Percentiles rank a stretch among this genome's conserved stretches.
Conservation (phyloP, 108 stramenopile species). For the Aurantiochytrium sp. region DNA sequence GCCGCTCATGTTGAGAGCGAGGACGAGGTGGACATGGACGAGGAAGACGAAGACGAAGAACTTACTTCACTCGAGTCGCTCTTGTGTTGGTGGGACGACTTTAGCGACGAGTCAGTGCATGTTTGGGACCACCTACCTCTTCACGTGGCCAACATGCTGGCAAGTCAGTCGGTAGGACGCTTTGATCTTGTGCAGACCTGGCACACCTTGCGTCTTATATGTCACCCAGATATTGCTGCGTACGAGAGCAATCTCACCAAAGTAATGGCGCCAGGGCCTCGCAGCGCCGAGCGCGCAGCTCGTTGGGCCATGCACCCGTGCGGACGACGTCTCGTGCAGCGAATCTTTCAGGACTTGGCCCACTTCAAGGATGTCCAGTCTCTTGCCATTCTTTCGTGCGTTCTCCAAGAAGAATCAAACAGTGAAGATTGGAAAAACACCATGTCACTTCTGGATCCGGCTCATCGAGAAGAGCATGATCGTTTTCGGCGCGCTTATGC, state of each 20-base stretch:
- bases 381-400: neutral
- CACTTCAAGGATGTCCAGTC: neutral
- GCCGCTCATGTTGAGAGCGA: neutral
- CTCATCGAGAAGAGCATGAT: neutral
- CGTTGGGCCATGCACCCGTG: conserved; percentile 4
- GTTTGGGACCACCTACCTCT: neutral
- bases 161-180: neutral
- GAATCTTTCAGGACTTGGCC: neutral
- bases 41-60: neutral
- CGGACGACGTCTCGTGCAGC: neutral
- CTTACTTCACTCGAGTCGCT: neutral
- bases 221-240: neutral
- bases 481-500: neutral
- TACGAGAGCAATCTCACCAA: neutral
- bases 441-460: neutral
- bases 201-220: neutral
- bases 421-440: neutral
- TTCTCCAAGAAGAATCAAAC: neutral
- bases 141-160: neutral
- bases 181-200: conserved; percentile 7
- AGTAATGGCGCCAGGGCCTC: neutral
- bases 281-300: neutral
- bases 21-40: neutral
- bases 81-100: conserved; percentile 11
- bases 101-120: neutral